Evolutionary conservation across 192 early-diverging fungal species (phyloP).

Genomic region (Rhizophagus clarus): DNA sequence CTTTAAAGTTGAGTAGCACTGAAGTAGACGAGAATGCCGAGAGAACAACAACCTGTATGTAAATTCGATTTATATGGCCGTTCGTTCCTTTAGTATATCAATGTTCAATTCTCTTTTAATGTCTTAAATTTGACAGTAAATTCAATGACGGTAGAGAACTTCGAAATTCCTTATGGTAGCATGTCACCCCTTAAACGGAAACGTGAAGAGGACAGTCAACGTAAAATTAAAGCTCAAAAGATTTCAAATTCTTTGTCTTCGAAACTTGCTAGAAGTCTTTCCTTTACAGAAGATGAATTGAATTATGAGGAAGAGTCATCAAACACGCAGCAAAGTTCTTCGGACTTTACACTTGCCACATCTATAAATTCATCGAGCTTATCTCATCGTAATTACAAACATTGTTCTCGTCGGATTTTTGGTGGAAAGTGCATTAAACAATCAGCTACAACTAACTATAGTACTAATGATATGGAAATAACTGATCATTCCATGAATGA

Average conservation of each 20-base stretch:
- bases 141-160: neutral
- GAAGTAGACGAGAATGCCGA: neutral
- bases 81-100: neutral
- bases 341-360: neutral
- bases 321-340: neutral
- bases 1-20: neutral
- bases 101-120: neutral
- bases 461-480: conserved; percentile 16
- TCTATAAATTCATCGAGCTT: neutral
- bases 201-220: conserved; percentile 18
- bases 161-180: neutral
- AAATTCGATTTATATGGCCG: neutral
- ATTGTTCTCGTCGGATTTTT: conserved; percentile 4
- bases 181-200: conserved; percentile 15
- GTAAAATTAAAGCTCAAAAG: conserved; percentile 8
- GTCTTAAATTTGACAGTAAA: neutral
- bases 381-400: conserved; percentile 12
- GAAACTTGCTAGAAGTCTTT: neutral
- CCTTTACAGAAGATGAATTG: conserved; percentile 14
- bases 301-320: neutral
- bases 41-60: neutral
- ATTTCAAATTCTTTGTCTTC: conserved; percentile 4
- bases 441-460: neutral
- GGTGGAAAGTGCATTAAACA: neutral
- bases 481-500: neutral